A percentile compares a stretch with the other conserved stretches of the same genome.
Conservation (phyloP, 2,329 filamentous ascomycete genomes). For the Cercospora berteroae region DNA sequence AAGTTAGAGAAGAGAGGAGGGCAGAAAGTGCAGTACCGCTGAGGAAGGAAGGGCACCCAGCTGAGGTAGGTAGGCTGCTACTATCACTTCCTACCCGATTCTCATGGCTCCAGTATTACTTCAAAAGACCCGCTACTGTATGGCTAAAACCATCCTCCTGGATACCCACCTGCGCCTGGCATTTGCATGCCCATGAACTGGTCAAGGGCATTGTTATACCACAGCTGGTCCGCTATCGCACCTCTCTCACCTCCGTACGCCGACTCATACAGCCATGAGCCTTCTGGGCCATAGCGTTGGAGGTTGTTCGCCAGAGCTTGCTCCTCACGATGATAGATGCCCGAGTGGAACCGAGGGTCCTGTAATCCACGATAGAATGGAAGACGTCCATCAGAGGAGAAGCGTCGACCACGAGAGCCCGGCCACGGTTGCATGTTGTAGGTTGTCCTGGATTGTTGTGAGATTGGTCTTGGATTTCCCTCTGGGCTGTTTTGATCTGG, state of each 20-base stretch:
- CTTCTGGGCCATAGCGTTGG: background rate
- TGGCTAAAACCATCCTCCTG: slow-evolving; percentile 1
- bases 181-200: slow-evolving; percentile 11
- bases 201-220: background rate
- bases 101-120: background rate
- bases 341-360: background rate
- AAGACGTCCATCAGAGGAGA: background rate
- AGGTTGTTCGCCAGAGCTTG: background rate
- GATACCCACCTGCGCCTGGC: background rate
- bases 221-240: background rate
- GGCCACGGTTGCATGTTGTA: background rate
- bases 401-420: background rate
- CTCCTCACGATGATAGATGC: slow-evolving; percentile 1
- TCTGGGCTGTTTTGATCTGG: background rate
- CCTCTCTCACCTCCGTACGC: background rate
- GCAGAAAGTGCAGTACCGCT: slow-evolving; percentile 50
- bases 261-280: background rate
- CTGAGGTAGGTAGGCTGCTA: background rate
- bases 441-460: background rate
- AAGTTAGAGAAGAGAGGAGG: slow-evolving; percentile 55
- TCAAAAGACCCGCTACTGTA: background rate
- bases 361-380: background rate
- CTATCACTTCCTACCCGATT: background rate
- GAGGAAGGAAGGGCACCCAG: slow-evolving; percentile 3
- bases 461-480: background rate